phyloP scores from a whole-genome alignment of 2,329 filamentous ascomycete species.

The Phaeosphaeria sp. region DNA sequence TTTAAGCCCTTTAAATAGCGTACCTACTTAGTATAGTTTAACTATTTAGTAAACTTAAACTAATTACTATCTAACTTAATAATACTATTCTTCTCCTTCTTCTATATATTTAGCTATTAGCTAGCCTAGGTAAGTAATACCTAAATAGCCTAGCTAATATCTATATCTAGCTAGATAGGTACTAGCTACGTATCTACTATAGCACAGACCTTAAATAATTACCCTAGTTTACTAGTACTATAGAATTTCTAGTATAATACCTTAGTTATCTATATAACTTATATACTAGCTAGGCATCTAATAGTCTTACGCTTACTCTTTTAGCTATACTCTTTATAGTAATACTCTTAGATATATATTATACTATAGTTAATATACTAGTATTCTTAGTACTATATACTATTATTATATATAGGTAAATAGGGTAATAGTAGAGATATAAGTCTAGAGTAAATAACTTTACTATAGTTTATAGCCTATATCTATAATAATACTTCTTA shows the following conservation, averaged over 20 bases:
- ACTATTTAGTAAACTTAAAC: constrained; percentile 3
- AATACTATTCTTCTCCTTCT: background rate
- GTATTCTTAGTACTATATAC: background rate
- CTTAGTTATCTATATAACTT: background rate
- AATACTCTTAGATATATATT: background rate
- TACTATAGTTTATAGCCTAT: background rate
- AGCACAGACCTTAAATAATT: background rate
- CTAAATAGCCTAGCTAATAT: background rate
- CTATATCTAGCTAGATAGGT: background rate
- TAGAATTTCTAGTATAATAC: constrained; percentile 6
- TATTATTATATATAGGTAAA: background rate
- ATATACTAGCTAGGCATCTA: no score
- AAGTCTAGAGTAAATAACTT: background rate
- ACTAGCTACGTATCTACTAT: background rate
- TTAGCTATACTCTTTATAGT: background rate
- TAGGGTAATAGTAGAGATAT: no score
- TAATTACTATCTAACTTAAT: constrained; percentile 2
- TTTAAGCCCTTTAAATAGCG: constrained; percentile 10
- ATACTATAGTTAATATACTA: background rate
- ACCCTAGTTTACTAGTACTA: constrained; percentile 1
- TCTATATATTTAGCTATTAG: background rate
- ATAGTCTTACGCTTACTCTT: background rate
- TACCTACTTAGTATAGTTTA: constrained; percentile 3
- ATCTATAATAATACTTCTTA: background rate
- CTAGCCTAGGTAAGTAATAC: constrained; percentile 1